phyloP scores from a whole-genome alignment of 2,329 filamentous ascomycete genomes.

The Fusarium napiforme region DNA sequence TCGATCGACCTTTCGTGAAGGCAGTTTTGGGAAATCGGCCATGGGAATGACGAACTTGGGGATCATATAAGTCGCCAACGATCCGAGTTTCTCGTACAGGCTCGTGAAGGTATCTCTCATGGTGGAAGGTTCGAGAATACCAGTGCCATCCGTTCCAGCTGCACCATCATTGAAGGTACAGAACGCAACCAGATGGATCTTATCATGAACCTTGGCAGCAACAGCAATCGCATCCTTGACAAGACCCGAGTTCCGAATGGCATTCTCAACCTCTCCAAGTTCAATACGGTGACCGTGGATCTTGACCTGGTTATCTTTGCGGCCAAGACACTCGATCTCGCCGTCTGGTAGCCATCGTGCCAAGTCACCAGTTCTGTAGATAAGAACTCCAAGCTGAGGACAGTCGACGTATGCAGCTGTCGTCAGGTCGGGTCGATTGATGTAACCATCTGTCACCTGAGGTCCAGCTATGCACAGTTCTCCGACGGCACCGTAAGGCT shows the following conservation, averaged over 20 bases:
- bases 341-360: slow-evolving; percentile 32
- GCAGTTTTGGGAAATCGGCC: not conserved
- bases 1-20: not conserved
- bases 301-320: slow-evolving; percentile 45
- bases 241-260: not conserved
- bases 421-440: not conserved
- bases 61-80: not conserved
- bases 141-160: not conserved
- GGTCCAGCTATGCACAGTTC: not conserved
- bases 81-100: not conserved
- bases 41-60: not conserved
- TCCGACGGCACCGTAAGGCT: not conserved
- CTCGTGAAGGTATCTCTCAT: not conserved
- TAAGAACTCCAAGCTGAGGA: not conserved
- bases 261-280: slow-evolving; percentile 43
- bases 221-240: not conserved
- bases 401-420: not conserved
- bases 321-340: slow-evolving; percentile 32
- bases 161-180: not conserved
- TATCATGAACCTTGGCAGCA: not conserved
- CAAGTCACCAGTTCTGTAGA: slow-evolving; percentile 33
- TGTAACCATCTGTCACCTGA: not conserved
- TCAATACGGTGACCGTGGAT: slow-evolving; percentile 44
- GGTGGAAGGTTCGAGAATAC: not conserved
- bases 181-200: not conserved